These are phyloP conservation scores for Colletotrichum sidae DNA, from an alignment of 2,329 filamentous ascomycete genomes.

Conservation along the genomic window DNA sequence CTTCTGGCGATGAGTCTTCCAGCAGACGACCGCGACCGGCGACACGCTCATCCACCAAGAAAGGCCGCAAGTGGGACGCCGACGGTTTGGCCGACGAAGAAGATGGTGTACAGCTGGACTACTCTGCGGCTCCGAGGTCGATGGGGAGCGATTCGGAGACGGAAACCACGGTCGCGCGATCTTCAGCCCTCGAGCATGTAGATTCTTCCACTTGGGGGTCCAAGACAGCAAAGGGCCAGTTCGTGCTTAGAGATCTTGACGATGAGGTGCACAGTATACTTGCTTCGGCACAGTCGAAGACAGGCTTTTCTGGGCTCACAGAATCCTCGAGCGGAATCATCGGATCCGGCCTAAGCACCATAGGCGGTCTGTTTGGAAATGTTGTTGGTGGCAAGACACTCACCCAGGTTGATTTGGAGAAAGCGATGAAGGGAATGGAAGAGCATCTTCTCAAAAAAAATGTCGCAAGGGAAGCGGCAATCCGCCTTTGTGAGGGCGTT, in stretches of 20 bases:
- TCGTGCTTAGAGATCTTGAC: constrained; percentile 91
- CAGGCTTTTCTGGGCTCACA: constrained; percentile 53
- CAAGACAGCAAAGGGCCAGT: constrained; percentile 87
- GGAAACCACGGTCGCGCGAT: constrained; percentile 58
- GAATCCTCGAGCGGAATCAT: constrained; percentile 72
- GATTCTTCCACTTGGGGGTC: constrained; percentile 86
- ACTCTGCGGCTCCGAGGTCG: constrained; percentile 75
- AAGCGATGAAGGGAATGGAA: constrained; percentile 95
- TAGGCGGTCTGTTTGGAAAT: constrained; percentile 91
- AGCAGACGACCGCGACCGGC: constrained; percentile 67
- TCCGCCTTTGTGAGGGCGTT: constrained; percentile 90
- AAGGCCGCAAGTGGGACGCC: constrained; percentile 91
- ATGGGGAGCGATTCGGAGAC: constrained; percentile 64
- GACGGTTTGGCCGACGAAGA: constrained; percentile 90
- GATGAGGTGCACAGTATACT: constrained; percentile 94
- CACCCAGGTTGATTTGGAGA: constrained; percentile 88
- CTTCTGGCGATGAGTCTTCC: constrained; percentile 85
- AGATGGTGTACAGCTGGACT: constrained; percentile 84
- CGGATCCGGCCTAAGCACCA: constrained; percentile 82
- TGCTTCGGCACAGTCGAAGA: constrained; percentile 77
- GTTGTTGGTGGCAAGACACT: constrained; percentile 94
- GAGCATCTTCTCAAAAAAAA: constrained; percentile 96
- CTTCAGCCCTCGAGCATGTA: constrained; percentile 77
- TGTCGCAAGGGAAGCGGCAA: constrained; percentile 91
- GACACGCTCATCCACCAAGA: constrained; percentile 74